These are phyloP conservation scores for Salvia sclarea DNA, from an alignment of 305 asterid genomes.

Conservation along the genomic window DNA sequence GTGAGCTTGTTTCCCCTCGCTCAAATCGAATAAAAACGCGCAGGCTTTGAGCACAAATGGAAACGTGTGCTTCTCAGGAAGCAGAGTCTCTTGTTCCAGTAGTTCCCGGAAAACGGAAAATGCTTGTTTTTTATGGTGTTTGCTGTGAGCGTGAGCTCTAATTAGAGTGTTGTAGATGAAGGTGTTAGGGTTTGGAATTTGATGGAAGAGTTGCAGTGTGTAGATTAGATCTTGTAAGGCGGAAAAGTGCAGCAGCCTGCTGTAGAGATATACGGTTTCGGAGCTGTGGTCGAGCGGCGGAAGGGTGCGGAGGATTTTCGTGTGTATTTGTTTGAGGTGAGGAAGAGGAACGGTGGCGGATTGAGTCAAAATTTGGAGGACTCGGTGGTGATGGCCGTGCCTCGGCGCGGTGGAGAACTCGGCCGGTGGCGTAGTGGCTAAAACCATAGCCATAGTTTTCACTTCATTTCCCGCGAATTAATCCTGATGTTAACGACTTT, in stretches of 20 bases:
- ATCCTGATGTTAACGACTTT: not conserved
- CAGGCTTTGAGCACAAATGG: conserved; percentile 79
- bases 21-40: conserved; percentile 56
- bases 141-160: conserved; percentile 64
- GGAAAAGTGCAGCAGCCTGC: conserved; percentile 56
- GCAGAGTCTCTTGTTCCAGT: conserved; percentile 38
- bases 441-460: conserved; percentile 36
- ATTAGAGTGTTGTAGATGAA: conserved; percentile 68
- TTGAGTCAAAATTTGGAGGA: conserved; percentile 48
- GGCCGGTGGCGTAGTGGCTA: conserved; percentile 40
- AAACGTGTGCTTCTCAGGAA: conserved; percentile 77
- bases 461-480: not conserved
- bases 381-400: conserved; percentile 46
- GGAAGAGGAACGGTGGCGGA: conserved; percentile 56
- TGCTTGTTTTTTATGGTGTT: conserved; percentile 44
- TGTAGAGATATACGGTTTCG: conserved; percentile 46
- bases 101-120: conserved; percentile 46
- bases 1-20: conserved; percentile 70
- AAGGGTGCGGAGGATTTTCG: conserved; percentile 55
- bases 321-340: conserved; percentile 72
- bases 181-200: conserved; percentile 47
- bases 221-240: conserved; percentile 56
- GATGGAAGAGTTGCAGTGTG: conserved; percentile 45
- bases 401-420: conserved; percentile 31
- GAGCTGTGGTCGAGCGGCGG: conserved; percentile 35